Percentiles rank a stretch among this genome's conserved stretches.
phyloP scores from a whole-genome alignment of 805 yeast genomes.

The Nakazawaea ishiwadae region DNA sequence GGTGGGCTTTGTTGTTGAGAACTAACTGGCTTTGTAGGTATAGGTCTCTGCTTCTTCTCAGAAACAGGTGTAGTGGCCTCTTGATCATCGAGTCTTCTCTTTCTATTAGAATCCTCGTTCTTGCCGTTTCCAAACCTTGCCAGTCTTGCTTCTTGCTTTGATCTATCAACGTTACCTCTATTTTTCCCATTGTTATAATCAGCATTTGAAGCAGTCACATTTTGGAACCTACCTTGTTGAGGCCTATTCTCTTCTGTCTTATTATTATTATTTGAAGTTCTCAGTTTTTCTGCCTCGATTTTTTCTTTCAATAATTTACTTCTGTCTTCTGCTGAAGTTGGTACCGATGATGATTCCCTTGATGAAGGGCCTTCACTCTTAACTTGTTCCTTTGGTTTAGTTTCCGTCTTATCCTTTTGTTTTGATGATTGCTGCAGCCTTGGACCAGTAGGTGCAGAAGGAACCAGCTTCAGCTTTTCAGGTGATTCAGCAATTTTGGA shows the following conservation, averaged over 20 bases:
- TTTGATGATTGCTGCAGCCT: too few relatives aligned
- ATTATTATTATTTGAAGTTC: not conserved
- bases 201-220: not conserved
- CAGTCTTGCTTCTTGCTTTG: not conserved
- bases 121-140: not conserved
- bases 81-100: constrained; percentile 3
- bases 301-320: constrained; percentile 3
- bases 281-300: constrained; percentile 4
- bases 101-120: not conserved
- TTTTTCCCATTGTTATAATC: not conserved
- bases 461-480: not conserved
- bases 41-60: not conserved
- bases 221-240: not conserved
- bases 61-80: not conserved
- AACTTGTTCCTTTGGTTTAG: not conserved
- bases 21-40: too few relatives aligned
- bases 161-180: not conserved
- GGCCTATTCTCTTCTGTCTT: not conserved
- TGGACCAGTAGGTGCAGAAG: too few relatives aligned
- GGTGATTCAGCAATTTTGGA: not conserved
- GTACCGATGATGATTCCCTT: not conserved
- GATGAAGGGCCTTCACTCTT: not conserved
- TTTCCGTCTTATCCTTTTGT: not conserved
- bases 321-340: constrained; percentile 2
- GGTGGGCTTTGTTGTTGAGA: too few relatives aligned